Percentiles rank a stretch among this genome's conserved stretches.
These are phyloP conservation scores for Malus sylvestris DNA, from an alignment of 306 rosid genomes.

Conservation along the genomic window DNA sequence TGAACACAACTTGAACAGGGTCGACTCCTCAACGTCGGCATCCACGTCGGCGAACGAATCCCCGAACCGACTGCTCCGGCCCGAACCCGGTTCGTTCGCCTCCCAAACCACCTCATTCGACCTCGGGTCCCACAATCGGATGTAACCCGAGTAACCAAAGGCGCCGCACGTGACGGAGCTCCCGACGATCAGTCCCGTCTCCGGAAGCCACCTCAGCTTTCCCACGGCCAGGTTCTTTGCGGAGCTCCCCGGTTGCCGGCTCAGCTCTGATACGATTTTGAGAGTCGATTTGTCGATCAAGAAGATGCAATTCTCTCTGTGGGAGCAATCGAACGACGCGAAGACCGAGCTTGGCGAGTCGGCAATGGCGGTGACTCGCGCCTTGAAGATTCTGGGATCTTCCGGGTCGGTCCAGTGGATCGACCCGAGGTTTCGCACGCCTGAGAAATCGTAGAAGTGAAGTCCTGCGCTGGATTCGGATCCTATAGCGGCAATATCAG, in stretches of 20 bases:
- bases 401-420: conserved; percentile 63
- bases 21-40: conserved; percentile 49
- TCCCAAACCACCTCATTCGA: conserved; percentile 73
- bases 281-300: conserved; percentile 61
- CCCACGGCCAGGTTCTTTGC: conserved; percentile 52
- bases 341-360: conserved; percentile 43
- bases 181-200: conserved; percentile 44
- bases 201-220: conserved; percentile 61
- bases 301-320: conserved; percentile 61
- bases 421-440: conserved; percentile 56
- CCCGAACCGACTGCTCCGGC: conserved; percentile 71
- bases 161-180: conserved; percentile 56
- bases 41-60: conserved; percentile 70
- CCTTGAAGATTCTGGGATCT: conserved; percentile 79
- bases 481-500: conserved; percentile 70
- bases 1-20: conserved; percentile 67
- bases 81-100: conserved; percentile 76
- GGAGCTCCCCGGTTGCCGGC: conserved; percentile 63
- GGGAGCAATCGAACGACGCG: conserved; percentile 61
- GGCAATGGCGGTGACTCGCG: conserved; percentile 60
- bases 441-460: conserved; percentile 69
- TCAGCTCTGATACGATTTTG: conserved; percentile 40
- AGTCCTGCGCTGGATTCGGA: conserved; percentile 52
- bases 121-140: conserved; percentile 75
- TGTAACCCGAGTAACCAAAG: conserved; percentile 71